Conservation (phyloP, 495 filamentous ascomycete genomes). For the Aspergillus heteromorphus region DNA sequence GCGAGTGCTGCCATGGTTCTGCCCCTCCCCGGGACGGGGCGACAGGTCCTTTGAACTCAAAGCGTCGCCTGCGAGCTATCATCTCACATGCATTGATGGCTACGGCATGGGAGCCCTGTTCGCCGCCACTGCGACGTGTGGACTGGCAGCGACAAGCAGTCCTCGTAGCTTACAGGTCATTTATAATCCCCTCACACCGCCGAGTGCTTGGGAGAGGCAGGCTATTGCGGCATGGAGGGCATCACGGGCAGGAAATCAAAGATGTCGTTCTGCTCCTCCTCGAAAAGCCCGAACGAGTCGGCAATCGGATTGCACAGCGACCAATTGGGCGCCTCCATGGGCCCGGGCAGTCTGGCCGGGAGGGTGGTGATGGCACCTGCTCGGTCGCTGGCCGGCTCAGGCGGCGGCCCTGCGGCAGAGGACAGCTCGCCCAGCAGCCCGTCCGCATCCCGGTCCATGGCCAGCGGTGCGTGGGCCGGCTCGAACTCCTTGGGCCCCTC, state of each 20-base stretch:
- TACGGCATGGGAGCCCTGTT: neutral
- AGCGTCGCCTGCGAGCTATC: neutral
- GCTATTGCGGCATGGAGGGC: conserved; percentile 32
- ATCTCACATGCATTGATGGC: neutral
- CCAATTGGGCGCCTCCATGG: conserved; percentile 40
- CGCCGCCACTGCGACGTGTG: neutral
- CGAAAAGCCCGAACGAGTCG: conserved; percentile 42
- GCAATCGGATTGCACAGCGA: conserved; percentile 39
- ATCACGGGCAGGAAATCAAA: conserved; percentile 42
- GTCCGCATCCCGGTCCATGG: neutral
- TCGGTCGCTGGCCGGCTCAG: conserved; percentile 22
- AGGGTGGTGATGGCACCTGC: conserved; percentile 10
- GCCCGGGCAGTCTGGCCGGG: conserved; percentile 28
- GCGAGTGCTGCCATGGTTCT: neutral
- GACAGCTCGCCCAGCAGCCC: neutral
- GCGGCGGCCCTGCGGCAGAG: conserved; percentile 14
- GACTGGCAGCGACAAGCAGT: neutral
- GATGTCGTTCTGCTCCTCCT: conserved; percentile 40
- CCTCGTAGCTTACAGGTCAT: neutral
- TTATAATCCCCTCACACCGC: neutral
- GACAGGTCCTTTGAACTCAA: too few relatives aligned
- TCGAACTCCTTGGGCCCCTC: conserved; percentile 17
- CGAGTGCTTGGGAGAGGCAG: too few relatives aligned
- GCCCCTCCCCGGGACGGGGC: too few relatives aligned
- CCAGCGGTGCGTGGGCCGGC: conserved; percentile 11